Evolutionary conservation across 805 yeast species (phyloP), one percentile per base, ranked within the genome.

Genomic region (Metschnikowia sp.): DNA sequence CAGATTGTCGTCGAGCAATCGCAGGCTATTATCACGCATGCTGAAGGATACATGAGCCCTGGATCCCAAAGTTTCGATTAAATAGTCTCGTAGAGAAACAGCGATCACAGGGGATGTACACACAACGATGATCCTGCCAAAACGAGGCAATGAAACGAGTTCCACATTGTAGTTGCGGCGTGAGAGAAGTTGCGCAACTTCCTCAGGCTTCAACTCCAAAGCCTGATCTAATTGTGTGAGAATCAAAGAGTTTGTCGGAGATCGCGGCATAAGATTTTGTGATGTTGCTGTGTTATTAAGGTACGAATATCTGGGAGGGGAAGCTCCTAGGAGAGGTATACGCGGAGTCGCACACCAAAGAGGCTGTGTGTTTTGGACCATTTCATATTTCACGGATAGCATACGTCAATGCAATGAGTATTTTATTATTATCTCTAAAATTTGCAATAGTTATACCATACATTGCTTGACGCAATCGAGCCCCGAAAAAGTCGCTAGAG

Each of bases 221-320:
- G 52, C 54, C 2, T 51, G 53, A 3, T 59, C 45, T 12, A 66
- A 54, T 18, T 63, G 53, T 15, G 74, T 68, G 13, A 72, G 45
- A 13, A 72, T 71, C 18, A 72, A 57, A 3, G 75, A 66, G 47
- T 72, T 72, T 33, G 59, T 51, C n/a, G 58, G 57, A 8, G 33
- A 3, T n/a, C 49, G 41, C 18, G 48, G 44, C 48, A 45, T 45
- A 12, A 7, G 26, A 7, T 22, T 22, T 22, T 22, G 26, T 22
- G 26, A 7, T 22, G 26, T 22, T 22, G 26, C 26, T 22, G 7
- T 22, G 26, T 22, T 5, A 22, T 22, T 5, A 2, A 22, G 26
- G 26, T 22, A 22, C 26, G 26, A 22, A 7, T 22, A 5, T 22
- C 26, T 22, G 7, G 26, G 26, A 22, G 26, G 8, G 26, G 5